These are phyloP conservation scores for Cucumis sativus DNA, from an alignment of 306 rosid genomes.

Conservation along the genomic window Cucumber_9930_V3 NC_026655.2:30286001-30286500, in stretches of 20 bases:
- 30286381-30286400: not conserved
- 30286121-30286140: not conserved
- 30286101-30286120: not conserved
- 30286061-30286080: not conserved
- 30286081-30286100: not conserved
- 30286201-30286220: not conserved
- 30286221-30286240: not conserved
- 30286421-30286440: conserved; percentile 12
- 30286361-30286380: not conserved
- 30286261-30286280: not conserved
- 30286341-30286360: not conserved
- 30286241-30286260: not conserved
- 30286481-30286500: conserved; percentile 28
- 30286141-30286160: not conserved
- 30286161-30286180: not conserved
- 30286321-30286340: not conserved
- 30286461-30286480: conserved; percentile 14
- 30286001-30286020: not conserved
- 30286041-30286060: not conserved
- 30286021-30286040: not conserved
- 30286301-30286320: not conserved
- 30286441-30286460: not conserved
- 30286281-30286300: not conserved
- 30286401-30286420: not conserved
- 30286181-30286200: not conserved